These are phyloP conservation scores for Liriodendron chinense DNA, from an alignment of 164 flowering plant genomes.

Conservation along the genomic window DNA sequence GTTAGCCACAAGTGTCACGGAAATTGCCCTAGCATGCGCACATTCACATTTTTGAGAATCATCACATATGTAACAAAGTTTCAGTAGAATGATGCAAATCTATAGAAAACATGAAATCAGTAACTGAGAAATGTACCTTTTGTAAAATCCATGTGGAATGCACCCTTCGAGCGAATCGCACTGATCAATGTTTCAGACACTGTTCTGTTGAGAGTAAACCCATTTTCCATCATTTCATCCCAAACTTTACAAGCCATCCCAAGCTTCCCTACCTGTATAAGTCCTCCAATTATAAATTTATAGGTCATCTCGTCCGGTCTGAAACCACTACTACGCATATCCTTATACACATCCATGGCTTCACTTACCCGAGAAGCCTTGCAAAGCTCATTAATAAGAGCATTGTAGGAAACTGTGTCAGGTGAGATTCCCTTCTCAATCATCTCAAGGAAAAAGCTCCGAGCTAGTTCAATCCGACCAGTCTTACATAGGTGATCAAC, in stretches of 20 bases:
- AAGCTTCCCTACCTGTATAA: slow-evolving; percentile 59
- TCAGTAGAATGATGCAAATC: neutral
- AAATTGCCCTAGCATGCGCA: neutral
- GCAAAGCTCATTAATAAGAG: slow-evolving; percentile 79
- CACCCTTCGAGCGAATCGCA: slow-evolving; percentile 39
- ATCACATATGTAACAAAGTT: neutral
- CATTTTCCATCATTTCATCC: slow-evolving; percentile 98
- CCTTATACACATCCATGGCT: slow-evolving; percentile 63
- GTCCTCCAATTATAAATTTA: slow-evolving; percentile 75
- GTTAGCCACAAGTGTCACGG: too few species aligned
- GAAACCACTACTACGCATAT: slow-evolving; percentile 53
- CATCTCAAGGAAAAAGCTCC: slow-evolving; percentile 58
- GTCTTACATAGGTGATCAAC: slow-evolving; percentile 71
- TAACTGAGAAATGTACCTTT: slow-evolving; percentile 3
- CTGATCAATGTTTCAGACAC: slow-evolving; percentile 56
- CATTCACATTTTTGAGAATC: neutral
- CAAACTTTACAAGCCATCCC: slow-evolving; percentile 66
- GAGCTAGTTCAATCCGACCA: slow-evolving; percentile 57
- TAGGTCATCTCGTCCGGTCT: slow-evolving; percentile 83
- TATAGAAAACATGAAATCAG: neutral
- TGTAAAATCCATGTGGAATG: slow-evolving; percentile 14
- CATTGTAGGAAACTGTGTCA: slow-evolving; percentile 77
- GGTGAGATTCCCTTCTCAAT: slow-evolving; percentile 55
- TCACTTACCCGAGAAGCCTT: slow-evolving; percentile 54
- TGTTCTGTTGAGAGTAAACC: slow-evolving; percentile 70